These are phyloP conservation scores for Trichoderma arundinaceum DNA, from an alignment of 2,329 filamentous ascomycete genomes.

Conservation along the genomic window DNA sequence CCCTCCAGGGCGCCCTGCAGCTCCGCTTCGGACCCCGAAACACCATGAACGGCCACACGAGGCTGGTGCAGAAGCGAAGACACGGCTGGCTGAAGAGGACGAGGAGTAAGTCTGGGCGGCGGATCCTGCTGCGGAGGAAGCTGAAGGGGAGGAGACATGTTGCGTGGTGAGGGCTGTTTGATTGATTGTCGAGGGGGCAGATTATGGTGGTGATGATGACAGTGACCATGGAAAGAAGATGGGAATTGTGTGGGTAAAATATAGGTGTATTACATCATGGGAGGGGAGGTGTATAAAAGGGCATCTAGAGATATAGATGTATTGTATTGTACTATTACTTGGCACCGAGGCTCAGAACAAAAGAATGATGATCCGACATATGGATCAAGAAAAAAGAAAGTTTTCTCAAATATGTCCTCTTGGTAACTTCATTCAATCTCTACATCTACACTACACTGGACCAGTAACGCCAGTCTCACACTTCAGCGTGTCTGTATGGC, in stretches of 20 bases:
- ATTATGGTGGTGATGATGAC: not conserved
- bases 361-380: not conserved
- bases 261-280: not conserved
- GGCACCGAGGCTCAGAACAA: not conserved
- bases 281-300: not conserved
- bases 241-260: not conserved
- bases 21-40: conserved; percentile 64
- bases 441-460: conserved; percentile 28
- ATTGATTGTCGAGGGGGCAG: not conserved
- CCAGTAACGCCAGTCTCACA: conserved; percentile 40
- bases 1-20: conserved; percentile 55
- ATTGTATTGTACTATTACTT: conserved; percentile 29
- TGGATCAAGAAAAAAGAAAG: not conserved
- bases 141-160: conserved; percentile 58
- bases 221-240: not conserved
- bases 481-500: conserved; percentile 39
- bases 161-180: conserved; percentile 36
- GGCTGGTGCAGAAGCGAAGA: conserved; percentile 64
- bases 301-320: conserved; percentile 20
- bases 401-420: not conserved
- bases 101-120: conserved; percentile 57
- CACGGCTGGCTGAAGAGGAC: conserved; percentile 62
- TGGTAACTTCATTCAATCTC: not conserved
- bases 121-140: conserved; percentile 58
- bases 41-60: conserved; percentile 60